phyloP scores from a whole-genome alignment of 2,329 filamentous ascomycete species.

The Microsporum canis region DNA sequence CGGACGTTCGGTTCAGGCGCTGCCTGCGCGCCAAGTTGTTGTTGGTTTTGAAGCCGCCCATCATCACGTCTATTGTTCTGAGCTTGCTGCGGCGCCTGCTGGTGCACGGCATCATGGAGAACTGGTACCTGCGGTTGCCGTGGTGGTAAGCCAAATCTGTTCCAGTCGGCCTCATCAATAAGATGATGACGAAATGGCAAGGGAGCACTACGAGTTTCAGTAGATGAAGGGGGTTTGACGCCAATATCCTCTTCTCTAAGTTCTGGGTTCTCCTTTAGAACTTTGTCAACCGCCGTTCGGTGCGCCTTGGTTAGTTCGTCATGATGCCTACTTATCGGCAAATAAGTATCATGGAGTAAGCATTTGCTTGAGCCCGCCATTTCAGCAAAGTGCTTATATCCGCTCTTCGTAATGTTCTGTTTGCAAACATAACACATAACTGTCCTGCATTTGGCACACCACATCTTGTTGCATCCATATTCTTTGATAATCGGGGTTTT shows the following conservation, averaged over 20 bases:
- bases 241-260: slow-evolving; percentile 48
- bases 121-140: too few species aligned
- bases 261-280: slow-evolving; percentile 49
- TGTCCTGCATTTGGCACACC: slow-evolving; percentile 47
- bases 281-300: slow-evolving; percentile 43
- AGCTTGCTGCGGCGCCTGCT: too few species aligned
- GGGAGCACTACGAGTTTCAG: not conserved
- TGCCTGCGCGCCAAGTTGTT: too few species aligned
- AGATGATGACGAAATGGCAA: not conserved
- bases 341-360: slow-evolving; percentile 51
- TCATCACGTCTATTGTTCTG: too few species aligned
- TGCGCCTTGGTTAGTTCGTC: slow-evolving; percentile 54
- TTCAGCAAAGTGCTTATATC: slow-evolving; percentile 58
- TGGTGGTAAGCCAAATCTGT: too few species aligned
- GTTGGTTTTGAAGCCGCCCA: too few species aligned
- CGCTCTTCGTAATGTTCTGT: slow-evolving; percentile 43
- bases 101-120: too few species aligned
- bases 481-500: slow-evolving; percentile 69
- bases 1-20: too few species aligned
- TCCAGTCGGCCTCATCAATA: not conserved
- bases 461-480: slow-evolving; percentile 74
- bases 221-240: slow-evolving; percentile 38
- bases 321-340: slow-evolving; percentile 47
- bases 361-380: slow-evolving; percentile 38
- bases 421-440: slow-evolving; percentile 53